Base-by-base conservation (phyloP, 2,329 filamentous ascomycete genomes). In the Coccinonectria pachysandricola region DNA sequence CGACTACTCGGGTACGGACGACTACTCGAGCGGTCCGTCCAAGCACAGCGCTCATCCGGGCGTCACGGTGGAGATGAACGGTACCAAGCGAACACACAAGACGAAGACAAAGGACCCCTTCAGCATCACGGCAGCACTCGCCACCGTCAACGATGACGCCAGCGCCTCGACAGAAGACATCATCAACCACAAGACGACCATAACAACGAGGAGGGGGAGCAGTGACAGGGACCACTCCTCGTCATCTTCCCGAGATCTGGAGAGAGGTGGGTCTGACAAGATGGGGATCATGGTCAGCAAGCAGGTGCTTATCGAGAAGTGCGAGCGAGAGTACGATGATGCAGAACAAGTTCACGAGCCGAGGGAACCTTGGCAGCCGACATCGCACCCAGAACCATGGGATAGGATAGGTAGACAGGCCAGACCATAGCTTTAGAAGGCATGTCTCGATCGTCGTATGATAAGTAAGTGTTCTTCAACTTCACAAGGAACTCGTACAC, bases 91-190 rank as follows among this genome's bases (percentile, higher is more conserved):
- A 6, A 31, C 23, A 11, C 12, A 19, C 6, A 35, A 32, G 28
- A 27, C 23, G 22, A 31, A 31, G 11, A 31, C 20, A 14, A 33
- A 23, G 15, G 34, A 36, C 9, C 34, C 31, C 7, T 36, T 36
- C 9, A 36, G 34, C 24, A 27, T 36, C 14, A 36, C 31, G 5
- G 27, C 21, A 5, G 34, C 31, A 3, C 22, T 36, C 17, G 34
- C 30, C 3, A 31, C 34, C 3, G 26, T 36, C 8, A 17, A 31
- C 15, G 34, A 27, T 7, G 30, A 28, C 14, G 24, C 30, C 13
- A 21, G 26, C 21, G 26, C 22, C 1, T 35, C 33, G 6, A 35
- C 24, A 3, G 33, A 35, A 12, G 20, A 30, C 12, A 31, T 35
- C 9, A 24, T 34, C 16, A 24, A 34, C 21, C 28, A 10, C 7